phyloP scores from a whole-genome alignment of 192 early-diverging fungal genomes.

The Podila clonocystis region DNA sequence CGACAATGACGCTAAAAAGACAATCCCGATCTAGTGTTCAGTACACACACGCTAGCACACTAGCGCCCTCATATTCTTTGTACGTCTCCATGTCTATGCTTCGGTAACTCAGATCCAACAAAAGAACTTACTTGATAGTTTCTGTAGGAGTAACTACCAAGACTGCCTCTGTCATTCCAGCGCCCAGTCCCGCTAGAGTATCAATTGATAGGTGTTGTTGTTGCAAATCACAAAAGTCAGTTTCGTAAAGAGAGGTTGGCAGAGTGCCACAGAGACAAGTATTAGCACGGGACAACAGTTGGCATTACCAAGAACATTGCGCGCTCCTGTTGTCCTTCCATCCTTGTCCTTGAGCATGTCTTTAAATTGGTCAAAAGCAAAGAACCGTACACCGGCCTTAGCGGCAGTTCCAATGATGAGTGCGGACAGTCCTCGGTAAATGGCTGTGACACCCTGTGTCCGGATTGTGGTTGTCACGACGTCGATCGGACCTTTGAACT shows the following conservation, averaged over 20 bases:
- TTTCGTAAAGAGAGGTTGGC: background rate
- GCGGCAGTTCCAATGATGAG: conserved; percentile 90
- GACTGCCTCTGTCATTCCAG: conserved; percentile 88
- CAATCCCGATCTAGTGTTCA: background rate
- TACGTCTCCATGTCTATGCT: no score
- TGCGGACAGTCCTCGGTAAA: conserved; percentile 90
- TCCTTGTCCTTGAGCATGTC: conserved; percentile 71
- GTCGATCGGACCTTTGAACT: conserved; percentile 85
- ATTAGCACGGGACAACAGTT: background rate
- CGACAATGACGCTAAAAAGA: background rate
- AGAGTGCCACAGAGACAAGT: background rate
- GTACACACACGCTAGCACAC: background rate
- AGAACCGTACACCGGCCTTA: conserved; percentile 92
- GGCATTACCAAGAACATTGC: conserved; percentile 64
- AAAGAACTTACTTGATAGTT: conserved; percentile 80
- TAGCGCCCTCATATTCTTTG: background rate
- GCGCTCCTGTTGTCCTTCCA: conserved; percentile 69
- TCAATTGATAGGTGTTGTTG: background rate
- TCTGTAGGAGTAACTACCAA: conserved; percentile 92
- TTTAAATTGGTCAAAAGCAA: conserved; percentile 91
- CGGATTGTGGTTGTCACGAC: conserved; percentile 77
- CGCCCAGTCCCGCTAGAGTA: conserved; percentile 76
- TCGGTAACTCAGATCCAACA: background rate
- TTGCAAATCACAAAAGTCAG: no score
- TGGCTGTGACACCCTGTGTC: conserved; percentile 74